phyloP scores from a whole-genome alignment of 2,329 filamentous ascomycete species.

The Dryadomyces quercivorus region DNA sequence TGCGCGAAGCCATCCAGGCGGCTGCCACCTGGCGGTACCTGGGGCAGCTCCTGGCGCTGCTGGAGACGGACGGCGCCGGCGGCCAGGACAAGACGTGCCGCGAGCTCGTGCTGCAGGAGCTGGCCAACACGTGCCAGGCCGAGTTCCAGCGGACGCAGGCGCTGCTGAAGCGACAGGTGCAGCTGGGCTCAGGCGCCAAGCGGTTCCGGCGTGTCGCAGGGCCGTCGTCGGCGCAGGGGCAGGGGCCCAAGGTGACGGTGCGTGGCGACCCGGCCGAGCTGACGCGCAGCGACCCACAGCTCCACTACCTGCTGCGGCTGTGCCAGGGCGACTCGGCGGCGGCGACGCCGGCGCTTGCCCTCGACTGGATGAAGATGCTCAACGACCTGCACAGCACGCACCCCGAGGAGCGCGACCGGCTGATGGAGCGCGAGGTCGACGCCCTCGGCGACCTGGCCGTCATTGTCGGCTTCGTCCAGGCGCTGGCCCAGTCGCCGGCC shows the following conservation, averaged over 20 bases:
- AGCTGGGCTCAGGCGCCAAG: constrained; percentile 20
- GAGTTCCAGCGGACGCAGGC: constrained; percentile 27
- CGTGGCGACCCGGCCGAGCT: constrained; percentile 26
- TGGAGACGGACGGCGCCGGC: constrained; percentile 12
- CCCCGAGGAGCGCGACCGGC: constrained; percentile 20
- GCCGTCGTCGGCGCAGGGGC: too few relatives aligned
- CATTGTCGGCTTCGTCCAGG: constrained; percentile 26
- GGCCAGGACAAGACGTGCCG: constrained; percentile 18
- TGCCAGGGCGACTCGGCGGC: constrained; percentile 25
- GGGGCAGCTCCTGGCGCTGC: constrained; percentile 21
- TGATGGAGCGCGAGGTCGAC: constrained; percentile 21
- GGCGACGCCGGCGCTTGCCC: constrained; percentile 15
- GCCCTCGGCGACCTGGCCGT: constrained; percentile 24
- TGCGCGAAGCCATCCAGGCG: constrained; percentile 23
- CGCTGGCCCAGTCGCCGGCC: constrained; percentile 20
- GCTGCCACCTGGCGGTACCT: constrained; percentile 30
- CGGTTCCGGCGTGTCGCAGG: constrained; percentile 29
- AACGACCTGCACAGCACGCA: constrained; percentile 22
- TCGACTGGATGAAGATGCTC: constrained; percentile 28
- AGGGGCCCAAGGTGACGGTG: constrained; percentile 18
- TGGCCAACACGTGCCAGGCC: constrained; percentile 30
- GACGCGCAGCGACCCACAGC: constrained; percentile 23
- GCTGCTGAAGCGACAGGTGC: constrained; percentile 27
- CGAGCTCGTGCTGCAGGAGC: constrained; percentile 29
- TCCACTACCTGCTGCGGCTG: constrained; percentile 31